Evolutionary conservation across 2,329 filamentous ascomycete species (phyloP).

Genomic region (Colletotrichum sp.): DNA sequence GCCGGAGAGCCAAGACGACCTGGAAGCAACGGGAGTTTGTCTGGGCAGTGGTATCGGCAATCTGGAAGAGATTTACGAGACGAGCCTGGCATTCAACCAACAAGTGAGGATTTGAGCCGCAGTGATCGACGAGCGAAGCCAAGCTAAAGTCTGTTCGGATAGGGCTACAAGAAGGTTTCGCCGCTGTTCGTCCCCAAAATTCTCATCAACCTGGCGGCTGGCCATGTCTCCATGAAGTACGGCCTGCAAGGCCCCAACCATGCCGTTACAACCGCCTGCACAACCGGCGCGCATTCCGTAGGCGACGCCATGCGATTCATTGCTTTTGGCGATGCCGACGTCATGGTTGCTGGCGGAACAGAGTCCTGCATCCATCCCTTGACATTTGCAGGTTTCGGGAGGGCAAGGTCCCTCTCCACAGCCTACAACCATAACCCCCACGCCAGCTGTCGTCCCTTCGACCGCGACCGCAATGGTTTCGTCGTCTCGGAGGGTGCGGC

Average conservation of each 20-base stretch:
- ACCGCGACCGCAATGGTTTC: slow-evolving; percentile 79
- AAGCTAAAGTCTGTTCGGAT: slow-evolving; percentile 17
- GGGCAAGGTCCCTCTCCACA: slow-evolving; percentile 85
- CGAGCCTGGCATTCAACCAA: slow-evolving; percentile 76
- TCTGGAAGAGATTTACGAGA: slow-evolving; percentile 87
- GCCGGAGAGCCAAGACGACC: slow-evolving; percentile 62
- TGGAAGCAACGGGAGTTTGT: slow-evolving; percentile 85
- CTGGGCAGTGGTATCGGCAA: slow-evolving; percentile 96
- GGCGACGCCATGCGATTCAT: slow-evolving; percentile 95
- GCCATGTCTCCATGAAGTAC: slow-evolving; percentile 92
- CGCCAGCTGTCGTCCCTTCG: slow-evolving; percentile 85
- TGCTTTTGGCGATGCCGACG: slow-evolving; percentile 85
- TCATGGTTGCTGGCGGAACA: slow-evolving; percentile 95
- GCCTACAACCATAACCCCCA: slow-evolving; percentile 75
- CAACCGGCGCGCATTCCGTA: slow-evolving; percentile 92
- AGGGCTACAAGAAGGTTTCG: slow-evolving; percentile 93
- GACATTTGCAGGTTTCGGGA: slow-evolving; percentile 88
- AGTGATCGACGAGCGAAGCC: slow-evolving; percentile 11
- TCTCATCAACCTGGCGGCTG: slow-evolving; percentile 92
- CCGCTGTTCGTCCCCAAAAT: slow-evolving; percentile 93
- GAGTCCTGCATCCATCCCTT: slow-evolving; percentile 97
- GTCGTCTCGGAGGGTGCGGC: slow-evolving; percentile 93
- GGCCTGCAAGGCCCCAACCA: slow-evolving; percentile 93
- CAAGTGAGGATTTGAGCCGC: slow-evolving; percentile 57
- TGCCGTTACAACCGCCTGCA: slow-evolving; percentile 91